Evolutionary conservation across 306 rosid species (phyloP), one percentile per base, ranked within the genome.

Genomic region (Cicer yamashitae): DNA sequence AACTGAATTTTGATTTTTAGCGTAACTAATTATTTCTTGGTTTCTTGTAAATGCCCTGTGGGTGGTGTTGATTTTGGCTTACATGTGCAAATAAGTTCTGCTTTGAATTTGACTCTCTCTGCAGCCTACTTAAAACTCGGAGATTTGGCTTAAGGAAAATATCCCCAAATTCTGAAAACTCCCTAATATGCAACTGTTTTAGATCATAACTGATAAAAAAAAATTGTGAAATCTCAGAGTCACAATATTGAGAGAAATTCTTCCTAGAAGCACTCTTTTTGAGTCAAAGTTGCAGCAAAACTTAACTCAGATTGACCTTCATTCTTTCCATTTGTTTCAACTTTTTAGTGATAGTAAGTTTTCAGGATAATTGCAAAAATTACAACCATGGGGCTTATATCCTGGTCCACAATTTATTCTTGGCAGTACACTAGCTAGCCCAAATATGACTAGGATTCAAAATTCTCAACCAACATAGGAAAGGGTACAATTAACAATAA

Each of bases 11-110:
- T 70, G 5, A 46, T 53, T 45, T 63, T 61, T 1, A 20, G 41
- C 67, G 14, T 38, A 30, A 34, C 45, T 61, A 70, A 10, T 34
- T 60, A 20, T 68, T 56, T 47, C 66, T 22, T 74, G 75, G 43
- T 43, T 77, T 67, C 50, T 44, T 56, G 9, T 46, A 67, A 77
- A 41, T 67, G 22, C 22, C 30, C 25, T 50, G 34, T 40, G 58
- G 48, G 64, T 1, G 13, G 2, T 38, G 53, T 63, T 67, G 20
- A 14, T 73, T 62, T 38, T 75, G 63, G 12, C 12, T 38, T 38
- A 20, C 53, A 63, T 22, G 1, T 63, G 30, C n/a, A 18, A 50
- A 22, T 34, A 47, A 17, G 13, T 61, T 37, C 8, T 64, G 44
- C 9, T 51, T 39, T 39, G 37, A 6, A 15, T 62, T 50, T 51